These are phyloP conservation scores for Rhodotorula sp. DNA, from an alignment of 1,284 basidiomycete genomes.

Conservation along the genomic window DNA sequence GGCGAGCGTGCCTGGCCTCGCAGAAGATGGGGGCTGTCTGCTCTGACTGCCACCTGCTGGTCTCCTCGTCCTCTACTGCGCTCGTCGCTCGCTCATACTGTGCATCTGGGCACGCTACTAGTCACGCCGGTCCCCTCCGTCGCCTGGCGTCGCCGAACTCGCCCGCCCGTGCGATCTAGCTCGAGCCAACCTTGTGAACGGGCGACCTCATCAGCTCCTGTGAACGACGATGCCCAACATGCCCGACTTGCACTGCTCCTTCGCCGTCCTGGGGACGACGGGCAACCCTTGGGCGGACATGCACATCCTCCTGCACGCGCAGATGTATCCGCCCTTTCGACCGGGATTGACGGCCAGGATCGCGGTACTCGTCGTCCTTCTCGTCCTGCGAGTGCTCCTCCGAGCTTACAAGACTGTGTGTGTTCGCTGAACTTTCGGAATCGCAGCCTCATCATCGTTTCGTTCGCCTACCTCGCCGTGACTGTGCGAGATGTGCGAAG, in stretches of 20 bases:
- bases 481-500: slow-evolving; percentile 6
- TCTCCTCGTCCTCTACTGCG: too few species aligned
- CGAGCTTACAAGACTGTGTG: too few species aligned
- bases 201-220: background rate
- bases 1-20: too few species aligned
- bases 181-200: too few species aligned
- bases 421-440: background rate
- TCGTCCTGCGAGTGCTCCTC: too few species aligned
- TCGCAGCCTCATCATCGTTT: slow-evolving; percentile 9
- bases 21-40: too few species aligned
- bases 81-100: too few species aligned
- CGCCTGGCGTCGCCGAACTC: too few species aligned
- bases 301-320: background rate
- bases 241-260: background rate
- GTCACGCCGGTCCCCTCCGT: too few species aligned
- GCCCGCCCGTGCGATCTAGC: too few species aligned
- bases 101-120: too few species aligned
- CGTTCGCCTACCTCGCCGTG: slow-evolving; percentile 11
- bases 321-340: slow-evolving; percentile 23
- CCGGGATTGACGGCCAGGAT: background rate
- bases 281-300: slow-evolving; percentile 6
- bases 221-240: background rate
- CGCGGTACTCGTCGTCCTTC: slow-evolving; percentile 3
- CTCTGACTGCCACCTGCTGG: too few species aligned
- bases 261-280: background rate